phyloP scores from a whole-genome alignment of 2,329 filamentous ascomycete genomes.

The Trichoderma atroviride region DNA sequence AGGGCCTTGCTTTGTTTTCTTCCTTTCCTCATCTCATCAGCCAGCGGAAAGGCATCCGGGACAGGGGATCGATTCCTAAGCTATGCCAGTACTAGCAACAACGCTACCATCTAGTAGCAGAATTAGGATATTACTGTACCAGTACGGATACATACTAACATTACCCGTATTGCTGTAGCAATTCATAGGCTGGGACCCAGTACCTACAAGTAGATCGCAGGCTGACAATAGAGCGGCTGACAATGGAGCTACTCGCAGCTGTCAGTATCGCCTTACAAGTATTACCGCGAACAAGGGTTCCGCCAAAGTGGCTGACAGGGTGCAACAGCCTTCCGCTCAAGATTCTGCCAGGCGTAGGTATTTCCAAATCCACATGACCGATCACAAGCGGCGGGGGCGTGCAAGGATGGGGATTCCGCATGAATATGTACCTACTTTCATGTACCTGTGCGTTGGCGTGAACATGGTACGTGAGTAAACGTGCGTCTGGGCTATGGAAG shows the following conservation, averaged over 20 bases:
- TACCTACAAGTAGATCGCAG: background rate
- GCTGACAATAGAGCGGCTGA: background rate
- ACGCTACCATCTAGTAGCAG: background rate
- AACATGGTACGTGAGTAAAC: constrained; percentile 4
- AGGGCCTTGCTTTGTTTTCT: constrained; percentile 12
- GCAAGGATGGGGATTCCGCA: background rate
- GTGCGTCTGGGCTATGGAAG: constrained; percentile 5
- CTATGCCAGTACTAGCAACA: background rate
- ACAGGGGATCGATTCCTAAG: background rate
- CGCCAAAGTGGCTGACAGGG: constrained; percentile 1
- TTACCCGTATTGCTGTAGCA: background rate
- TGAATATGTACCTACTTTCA: background rate
- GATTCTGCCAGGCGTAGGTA: constrained; percentile 23
- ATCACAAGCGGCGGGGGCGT: constrained; percentile 7
- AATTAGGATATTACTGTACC: background rate
- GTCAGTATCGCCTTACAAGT: constrained; percentile 6
- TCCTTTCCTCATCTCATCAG: background rate
- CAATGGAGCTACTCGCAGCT: background rate
- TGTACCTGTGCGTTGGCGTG: constrained; percentile 1
- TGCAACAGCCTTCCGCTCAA: constrained; percentile 16
- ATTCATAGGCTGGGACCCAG: background rate
- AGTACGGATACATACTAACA: background rate
- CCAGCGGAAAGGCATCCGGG: constrained; percentile 18
- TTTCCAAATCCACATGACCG: constrained; percentile 21
- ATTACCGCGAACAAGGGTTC: constrained; percentile 3